Evolutionary conservation across 164 flowering plant genomes (phyloP).

Genomic region (Vitis labrusca): DNA sequence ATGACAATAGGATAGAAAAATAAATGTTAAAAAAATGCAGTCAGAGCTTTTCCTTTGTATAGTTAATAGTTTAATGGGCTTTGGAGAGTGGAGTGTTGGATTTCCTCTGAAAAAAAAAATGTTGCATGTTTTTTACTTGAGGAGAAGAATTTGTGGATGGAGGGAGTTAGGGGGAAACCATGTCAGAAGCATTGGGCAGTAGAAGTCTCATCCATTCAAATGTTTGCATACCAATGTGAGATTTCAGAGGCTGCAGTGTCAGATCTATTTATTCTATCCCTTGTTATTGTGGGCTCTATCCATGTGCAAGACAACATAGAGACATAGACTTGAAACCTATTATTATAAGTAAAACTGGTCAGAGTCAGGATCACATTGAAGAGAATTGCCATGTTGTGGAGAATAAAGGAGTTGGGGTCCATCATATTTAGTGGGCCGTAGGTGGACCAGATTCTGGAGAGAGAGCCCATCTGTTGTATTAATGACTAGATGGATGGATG

Average conservation of each 20-base stretch:
- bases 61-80: not conserved
- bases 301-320: slow-evolving; percentile 45
- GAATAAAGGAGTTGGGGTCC: slow-evolving; percentile 20
- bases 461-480: slow-evolving; percentile 12
- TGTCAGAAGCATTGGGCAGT: slow-evolving; percentile 5
- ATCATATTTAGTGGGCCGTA: slow-evolving; percentile 27
- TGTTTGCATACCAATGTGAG: not conserved
- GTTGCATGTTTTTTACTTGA: slow-evolving; percentile 9
- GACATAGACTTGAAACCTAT: slow-evolving; percentile 7
- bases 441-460: slow-evolving; percentile 20
- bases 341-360: not conserved
- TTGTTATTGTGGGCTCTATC: slow-evolving; percentile 30
- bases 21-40: no score
- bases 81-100: slow-evolving; percentile 4
- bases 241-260: not conserved
- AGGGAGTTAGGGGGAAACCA: not conserved
- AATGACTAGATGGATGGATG: not conserved
- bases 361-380: slow-evolving; percentile 10
- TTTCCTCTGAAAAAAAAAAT: not conserved
- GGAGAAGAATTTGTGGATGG: not conserved
- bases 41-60: not conserved
- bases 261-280: not conserved
- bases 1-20: no score
- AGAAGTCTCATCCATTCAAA: slow-evolving; percentile 8
- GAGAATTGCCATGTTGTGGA: slow-evolving; percentile 15